Percentiles rank a stretch among this genome's conserved stretches.
phyloP scores from a whole-genome alignment of 129 eudicot genomes.

The Centrapalus pauciflorus region DNA sequence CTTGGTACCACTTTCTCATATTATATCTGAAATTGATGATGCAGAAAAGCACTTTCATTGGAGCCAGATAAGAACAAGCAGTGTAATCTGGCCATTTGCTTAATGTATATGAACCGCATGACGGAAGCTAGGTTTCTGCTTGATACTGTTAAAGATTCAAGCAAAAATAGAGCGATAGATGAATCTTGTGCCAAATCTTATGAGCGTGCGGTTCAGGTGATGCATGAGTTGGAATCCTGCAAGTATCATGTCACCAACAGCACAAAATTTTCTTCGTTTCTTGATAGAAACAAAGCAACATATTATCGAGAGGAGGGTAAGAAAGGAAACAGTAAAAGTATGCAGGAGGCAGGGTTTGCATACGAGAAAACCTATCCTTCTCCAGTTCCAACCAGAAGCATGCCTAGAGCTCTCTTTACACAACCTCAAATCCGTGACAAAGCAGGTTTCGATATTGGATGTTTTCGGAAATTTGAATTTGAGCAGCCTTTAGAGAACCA shows the following conservation, averaged over 20 bases:
- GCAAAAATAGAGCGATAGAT: slow-evolving; percentile 32
- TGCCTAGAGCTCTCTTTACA: slow-evolving; percentile 33
- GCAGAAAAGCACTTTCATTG: slow-evolving; percentile 65
- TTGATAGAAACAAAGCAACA: slow-evolving; percentile 8
- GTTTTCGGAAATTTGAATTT: slow-evolving; percentile 38
- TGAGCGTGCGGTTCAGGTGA: slow-evolving; percentile 60
- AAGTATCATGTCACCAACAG: not conserved
- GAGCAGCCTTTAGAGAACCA: slow-evolving; percentile 7
- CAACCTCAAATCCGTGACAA: slow-evolving; percentile 31
- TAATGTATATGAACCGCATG: slow-evolving; percentile 46
- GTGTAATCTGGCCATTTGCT: slow-evolving; percentile 72
- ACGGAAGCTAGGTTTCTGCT: slow-evolving; percentile 69
- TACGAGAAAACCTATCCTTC: slow-evolving; percentile 11
- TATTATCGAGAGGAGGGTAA: not conserved
- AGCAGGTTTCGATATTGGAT: slow-evolving; percentile 16
- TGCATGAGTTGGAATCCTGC: slow-evolving; percentile 49
- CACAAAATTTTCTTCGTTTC: not conserved
- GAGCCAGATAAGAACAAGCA: slow-evolving; percentile 79
- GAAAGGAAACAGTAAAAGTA: not conserved
- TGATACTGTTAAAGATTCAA: slow-evolving; percentile 27
- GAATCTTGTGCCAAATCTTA: slow-evolving; percentile 52
- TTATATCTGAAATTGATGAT: not conserved
- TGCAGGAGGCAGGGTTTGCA: slow-evolving; percentile 9
- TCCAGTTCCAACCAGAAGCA: slow-evolving; percentile 18
- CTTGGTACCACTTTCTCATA: not conserved